These are phyloP conservation scores for Dactylella cylindrospora DNA, from an alignment of 2,329 filamentous ascomycete genomes.

Conservation along the genomic window DNA sequence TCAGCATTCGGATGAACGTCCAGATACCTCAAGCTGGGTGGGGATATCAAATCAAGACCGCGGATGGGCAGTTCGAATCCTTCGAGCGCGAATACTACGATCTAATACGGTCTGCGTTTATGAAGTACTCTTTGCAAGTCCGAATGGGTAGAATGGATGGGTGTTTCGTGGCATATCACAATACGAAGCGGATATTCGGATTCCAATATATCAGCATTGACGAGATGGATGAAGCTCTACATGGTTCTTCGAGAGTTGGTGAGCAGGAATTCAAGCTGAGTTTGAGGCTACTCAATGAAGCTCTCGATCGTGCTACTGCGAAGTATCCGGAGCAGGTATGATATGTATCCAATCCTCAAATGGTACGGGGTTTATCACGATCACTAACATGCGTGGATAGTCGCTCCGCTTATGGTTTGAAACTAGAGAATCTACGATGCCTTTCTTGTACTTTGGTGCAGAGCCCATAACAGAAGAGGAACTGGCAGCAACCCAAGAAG, in stretches of 20 bases:
- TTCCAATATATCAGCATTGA: constrained; percentile 88
- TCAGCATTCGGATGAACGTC: constrained; percentile 87
- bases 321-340: constrained; percentile 68
- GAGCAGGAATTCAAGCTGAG: constrained; percentile 84
- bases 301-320: constrained; percentile 72
- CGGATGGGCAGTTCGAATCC: constrained; percentile 79
- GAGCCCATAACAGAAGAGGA: constrained; percentile 75
- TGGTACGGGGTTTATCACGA: too few species aligned
- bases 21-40: constrained; percentile 69
- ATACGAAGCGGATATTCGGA: constrained; percentile 90
- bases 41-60: constrained; percentile 80
- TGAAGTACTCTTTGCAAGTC: constrained; percentile 96
- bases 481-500: constrained; percentile 72
- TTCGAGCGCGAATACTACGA: constrained; percentile 96
- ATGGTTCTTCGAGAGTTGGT: constrained; percentile 67
- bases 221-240: constrained; percentile 89
- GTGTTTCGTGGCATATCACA: constrained; percentile 96
- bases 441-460: constrained; percentile 85
- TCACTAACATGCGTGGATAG: constrained; percentile 48
- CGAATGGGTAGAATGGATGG: constrained; percentile 98
- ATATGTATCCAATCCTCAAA: neutral
- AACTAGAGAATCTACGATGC: constrained; percentile 62
- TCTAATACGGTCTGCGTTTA: constrained; percentile 89
- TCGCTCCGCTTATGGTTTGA: constrained; percentile 82
- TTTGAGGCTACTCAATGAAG: constrained; percentile 73